Percentiles rank a stretch among this genome's conserved stretches.
phyloP scores from a whole-genome alignment of 495 filamentous ascomycete species.

The Trichoderma asperelloides region DNA sequence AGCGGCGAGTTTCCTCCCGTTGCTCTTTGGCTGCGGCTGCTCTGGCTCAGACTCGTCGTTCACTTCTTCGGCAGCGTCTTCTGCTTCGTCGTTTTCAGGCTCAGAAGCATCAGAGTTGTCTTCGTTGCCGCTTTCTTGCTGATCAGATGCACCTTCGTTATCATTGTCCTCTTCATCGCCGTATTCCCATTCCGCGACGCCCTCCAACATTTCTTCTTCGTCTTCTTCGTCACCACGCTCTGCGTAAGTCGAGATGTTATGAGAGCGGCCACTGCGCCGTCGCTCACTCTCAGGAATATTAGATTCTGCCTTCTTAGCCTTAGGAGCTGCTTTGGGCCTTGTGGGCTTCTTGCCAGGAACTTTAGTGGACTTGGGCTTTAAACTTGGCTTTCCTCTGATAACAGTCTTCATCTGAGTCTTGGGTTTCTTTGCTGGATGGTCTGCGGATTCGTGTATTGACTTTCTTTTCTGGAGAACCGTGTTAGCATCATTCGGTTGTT shows the following conservation, averaged over 20 bases:
- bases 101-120: conserved; percentile 22
- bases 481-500: conserved; percentile 8
- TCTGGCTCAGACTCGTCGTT: background rate
- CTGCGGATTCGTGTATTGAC: conserved; percentile 29
- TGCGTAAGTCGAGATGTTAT: conserved; percentile 32
- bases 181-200: conserved; percentile 48
- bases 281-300: conserved; percentile 28
- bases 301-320: conserved; percentile 24
- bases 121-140: conserved; percentile 13
- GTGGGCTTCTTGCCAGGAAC: conserved; percentile 18
- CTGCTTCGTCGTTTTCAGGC: conserved; percentile 14
- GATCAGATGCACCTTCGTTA: background rate
- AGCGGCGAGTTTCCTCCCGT: conserved; percentile 5
- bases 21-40: background rate
- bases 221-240: conserved; percentile 45
- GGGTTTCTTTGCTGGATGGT: conserved; percentile 26
- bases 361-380: background rate
- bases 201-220: conserved; percentile 49
- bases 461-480: conserved; percentile 37
- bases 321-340: conserved; percentile 21
- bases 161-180: conserved; percentile 20
- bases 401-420: conserved; percentile 21
- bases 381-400: conserved; percentile 27
- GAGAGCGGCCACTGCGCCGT: conserved; percentile 43
- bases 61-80: conserved; percentile 4